A percentile compares a stretch with the other conserved stretches of the same genome.
Evolutionary conservation across 164 flowering plant genomes (phyloP).

Genomic region (Piper betle): DNA sequence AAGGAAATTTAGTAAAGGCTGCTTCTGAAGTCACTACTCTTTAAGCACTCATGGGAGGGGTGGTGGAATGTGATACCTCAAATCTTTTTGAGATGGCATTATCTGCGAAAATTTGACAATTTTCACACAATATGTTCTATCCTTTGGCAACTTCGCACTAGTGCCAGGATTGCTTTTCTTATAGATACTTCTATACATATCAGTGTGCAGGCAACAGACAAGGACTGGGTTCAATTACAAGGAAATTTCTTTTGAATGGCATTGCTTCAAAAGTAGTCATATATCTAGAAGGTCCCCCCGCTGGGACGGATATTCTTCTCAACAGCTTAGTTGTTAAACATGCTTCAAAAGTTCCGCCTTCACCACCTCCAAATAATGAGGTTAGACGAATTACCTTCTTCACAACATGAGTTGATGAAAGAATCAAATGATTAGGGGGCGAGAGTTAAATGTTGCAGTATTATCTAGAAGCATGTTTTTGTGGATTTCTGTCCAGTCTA

Average conservation of each 20-base stretch:
- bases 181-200: too few species aligned
- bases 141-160: not conserved
- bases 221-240: conserved; percentile 69
- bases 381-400: conserved; percentile 18
- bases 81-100: not conserved
- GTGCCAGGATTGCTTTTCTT: not conserved
- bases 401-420: not conserved
- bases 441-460: not conserved
- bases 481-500: not conserved
- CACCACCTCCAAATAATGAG: conserved; percentile 66
- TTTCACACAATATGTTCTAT: too few species aligned
- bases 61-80: too few species aligned
- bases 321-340: conserved; percentile 65
- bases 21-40: not conserved
- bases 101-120: not conserved
- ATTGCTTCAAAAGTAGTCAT: conserved; percentile 57
- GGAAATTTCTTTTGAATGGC: conserved; percentile 77
- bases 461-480: too few species aligned
- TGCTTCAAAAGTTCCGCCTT: conserved; percentile 66
- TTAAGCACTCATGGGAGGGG: too few species aligned
- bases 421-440: not conserved
- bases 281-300: conserved; percentile 86
- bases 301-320: conserved; percentile 91
- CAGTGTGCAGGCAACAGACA: conserved; percentile 82
- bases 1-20: not conserved